Evolutionary conservation across 176 grass and related monocot genomes (phyloP).

Genomic region (Lolium rigidum): DNA sequence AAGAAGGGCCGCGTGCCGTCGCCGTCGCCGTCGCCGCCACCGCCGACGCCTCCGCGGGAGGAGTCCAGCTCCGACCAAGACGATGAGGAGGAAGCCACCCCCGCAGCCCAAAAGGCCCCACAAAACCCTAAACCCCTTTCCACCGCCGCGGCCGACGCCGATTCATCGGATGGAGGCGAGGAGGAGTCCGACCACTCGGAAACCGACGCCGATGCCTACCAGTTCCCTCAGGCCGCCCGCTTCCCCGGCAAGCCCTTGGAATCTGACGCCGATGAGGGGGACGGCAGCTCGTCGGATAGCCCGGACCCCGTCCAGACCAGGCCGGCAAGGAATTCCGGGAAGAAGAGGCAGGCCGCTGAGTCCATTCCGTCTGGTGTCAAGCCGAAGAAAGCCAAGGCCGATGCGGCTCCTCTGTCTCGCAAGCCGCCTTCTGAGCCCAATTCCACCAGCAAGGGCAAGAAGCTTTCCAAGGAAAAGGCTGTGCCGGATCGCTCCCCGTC

Average conservation of each 20-base stretch:
- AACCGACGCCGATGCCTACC: slow-evolving; percentile 4
- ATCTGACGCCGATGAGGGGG: background rate
- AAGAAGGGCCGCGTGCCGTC: slow-evolving; percentile 32
- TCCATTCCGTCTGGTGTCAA: background rate
- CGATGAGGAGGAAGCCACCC: background rate
- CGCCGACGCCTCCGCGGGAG: background rate
- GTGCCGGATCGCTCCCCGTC: background rate
- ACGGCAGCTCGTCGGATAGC: background rate
- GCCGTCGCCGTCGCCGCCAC: background rate
- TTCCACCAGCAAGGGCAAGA: background rate
- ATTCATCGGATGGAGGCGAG: background rate
- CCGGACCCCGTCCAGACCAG: slow-evolving; percentile 14
- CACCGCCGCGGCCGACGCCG: background rate
- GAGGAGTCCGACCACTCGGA: slow-evolving; percentile 31
- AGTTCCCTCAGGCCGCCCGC: slow-evolving; percentile 15
- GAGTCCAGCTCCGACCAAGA: background rate
- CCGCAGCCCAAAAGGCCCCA: background rate
- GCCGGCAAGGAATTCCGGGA: background rate
- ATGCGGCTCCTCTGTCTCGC: background rate
- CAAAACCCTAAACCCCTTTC: background rate
- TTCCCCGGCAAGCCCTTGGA: background rate
- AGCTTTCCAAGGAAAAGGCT: background rate
- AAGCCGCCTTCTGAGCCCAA: background rate
- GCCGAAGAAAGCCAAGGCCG: slow-evolving; percentile 34
- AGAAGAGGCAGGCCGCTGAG: slow-evolving; percentile 35